Base-by-base conservation (phyloP, 1,284 basidiomycete species). In the Uromyces viciae-fabae region DNA sequence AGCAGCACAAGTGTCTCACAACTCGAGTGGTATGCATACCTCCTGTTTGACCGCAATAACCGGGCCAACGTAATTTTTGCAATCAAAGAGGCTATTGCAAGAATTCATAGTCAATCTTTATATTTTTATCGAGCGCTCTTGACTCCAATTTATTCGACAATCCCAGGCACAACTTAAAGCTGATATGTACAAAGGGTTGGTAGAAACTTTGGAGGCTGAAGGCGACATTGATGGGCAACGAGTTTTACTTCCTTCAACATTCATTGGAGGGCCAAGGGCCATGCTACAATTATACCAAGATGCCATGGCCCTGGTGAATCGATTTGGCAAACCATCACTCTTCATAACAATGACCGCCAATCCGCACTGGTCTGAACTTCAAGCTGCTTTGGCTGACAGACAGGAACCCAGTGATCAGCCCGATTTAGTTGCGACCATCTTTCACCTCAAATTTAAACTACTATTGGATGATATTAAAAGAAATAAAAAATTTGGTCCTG, bases 321-420 rank as follows among this genome's bases (percentile, higher is more conserved):
- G 81, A 0, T 82, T 73, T 49, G 87, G 87, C 0, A 81, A 73
- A 11, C 87, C 87, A 0, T 86, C 84, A 2, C 86, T 87, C 68
- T 88, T 88, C 82, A 82, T 87, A 72, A 88, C 87, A 0, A 84
- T 87, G 84, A 87, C 86, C 0, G 87, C 86, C 83, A 88, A 88
- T 82, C 83, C 86, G 0, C 82, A 85, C 0, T 88, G 87, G 75
- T 28, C 54, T 14, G 54, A 56, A 14, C n/a, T 56, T 14, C 3
- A n/a, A 7, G 54, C 54, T 14, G 54, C n/a, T 7, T 28, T 56
- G 31, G 54, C n/a, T 14, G n/a, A 22, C 3, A 28, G 54, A 3
- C 54, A 56, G 11, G 31, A 22, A 4, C 54, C 54, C 3, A 22
- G 31, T n/a, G 54, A 56, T 56, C 54, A 28, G 54, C n/a, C n/a